Evolutionary conservation across 2,329 filamentous ascomycete genomes (phyloP).

Genomic region (Metarhizium sp.): DNA sequence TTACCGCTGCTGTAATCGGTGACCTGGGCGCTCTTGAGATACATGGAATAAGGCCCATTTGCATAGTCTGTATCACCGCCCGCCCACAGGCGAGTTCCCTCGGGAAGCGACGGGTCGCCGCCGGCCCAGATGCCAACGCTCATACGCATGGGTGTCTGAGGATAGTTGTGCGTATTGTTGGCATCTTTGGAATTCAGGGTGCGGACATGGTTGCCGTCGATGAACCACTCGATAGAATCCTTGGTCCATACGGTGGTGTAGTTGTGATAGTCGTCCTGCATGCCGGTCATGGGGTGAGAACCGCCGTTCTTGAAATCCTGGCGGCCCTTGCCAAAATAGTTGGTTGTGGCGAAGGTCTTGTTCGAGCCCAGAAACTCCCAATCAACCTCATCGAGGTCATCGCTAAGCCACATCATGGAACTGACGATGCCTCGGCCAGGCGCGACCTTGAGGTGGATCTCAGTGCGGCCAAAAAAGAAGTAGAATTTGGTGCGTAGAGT

Average conservation of each 20-base stretch:
- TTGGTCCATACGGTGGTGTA: conserved; percentile 69
- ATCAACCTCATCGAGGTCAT: conserved; percentile 81
- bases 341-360: conserved; percentile 52
- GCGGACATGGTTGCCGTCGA: conserved; percentile 59
- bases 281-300: conserved; percentile 45
- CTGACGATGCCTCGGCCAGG: conserved; percentile 68
- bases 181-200: conserved; percentile 52
- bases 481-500: conserved; percentile 74
- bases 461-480: conserved; percentile 76
- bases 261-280: conserved; percentile 58
- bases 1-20: conserved; percentile 53
- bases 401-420: conserved; percentile 73
- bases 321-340: conserved; percentile 72
- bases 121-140: conserved; percentile 59
- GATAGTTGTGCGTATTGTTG: conserved; percentile 54
- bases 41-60: conserved; percentile 63
- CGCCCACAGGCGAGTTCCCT: conserved; percentile 58
- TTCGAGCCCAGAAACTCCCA: conserved; percentile 74
- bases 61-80: conserved; percentile 59
- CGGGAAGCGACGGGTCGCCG: conserved; percentile 43
- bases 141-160: conserved; percentile 68
- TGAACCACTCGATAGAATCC: conserved; percentile 55
- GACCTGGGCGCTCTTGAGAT: conserved; percentile 49
- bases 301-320: conserved; percentile 53
- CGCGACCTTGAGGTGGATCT: conserved; percentile 70